A percentile compares a stretch with the other conserved stretches of the same genome.
Conservation (phyloP, 108 stramenopile genomes). For the Cyclostephanos tholiformis region DNA sequence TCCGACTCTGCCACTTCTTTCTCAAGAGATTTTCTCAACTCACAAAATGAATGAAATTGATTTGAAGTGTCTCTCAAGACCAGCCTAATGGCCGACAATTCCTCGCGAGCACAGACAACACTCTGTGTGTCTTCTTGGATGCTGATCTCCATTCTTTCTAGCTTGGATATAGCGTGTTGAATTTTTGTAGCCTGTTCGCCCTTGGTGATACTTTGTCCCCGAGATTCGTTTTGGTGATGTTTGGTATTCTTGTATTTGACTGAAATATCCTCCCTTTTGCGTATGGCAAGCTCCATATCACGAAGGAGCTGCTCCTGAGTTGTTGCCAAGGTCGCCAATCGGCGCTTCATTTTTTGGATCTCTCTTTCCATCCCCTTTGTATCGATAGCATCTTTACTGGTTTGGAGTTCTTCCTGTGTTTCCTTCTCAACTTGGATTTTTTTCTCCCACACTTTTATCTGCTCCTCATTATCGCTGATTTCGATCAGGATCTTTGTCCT, state of each 20-base stretch:
- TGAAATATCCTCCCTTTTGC: constrained; percentile 79
- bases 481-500: constrained; percentile 60
- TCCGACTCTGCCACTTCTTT: constrained; percentile 25
- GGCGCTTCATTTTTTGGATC: constrained; percentile 84
- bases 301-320: constrained; percentile 73
- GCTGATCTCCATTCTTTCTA: constrained; percentile 10
- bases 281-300: constrained; percentile 81
- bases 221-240: constrained; percentile 7
- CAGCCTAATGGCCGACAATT: constrained; percentile 10
- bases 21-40: constrained; percentile 8
- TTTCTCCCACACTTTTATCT: constrained; percentile 77
- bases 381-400: constrained; percentile 66
- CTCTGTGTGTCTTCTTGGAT: constrained; percentile 9
- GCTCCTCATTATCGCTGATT: constrained; percentile 66
- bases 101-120: constrained; percentile 12
- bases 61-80: constrained; percentile 1
- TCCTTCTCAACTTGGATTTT: constrained; percentile 88
- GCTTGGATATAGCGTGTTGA: neutral
- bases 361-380: constrained; percentile 80
- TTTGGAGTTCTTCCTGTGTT: constrained; percentile 78
- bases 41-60: neutral
- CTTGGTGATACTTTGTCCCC: constrained; percentile 22
- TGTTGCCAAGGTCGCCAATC: constrained; percentile 62
- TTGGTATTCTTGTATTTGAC: constrained; percentile 52
- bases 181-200: constrained; percentile 32